phyloP scores from a whole-genome alignment of 345 rosid species.

The Cochlearia excelsa region DNA sequence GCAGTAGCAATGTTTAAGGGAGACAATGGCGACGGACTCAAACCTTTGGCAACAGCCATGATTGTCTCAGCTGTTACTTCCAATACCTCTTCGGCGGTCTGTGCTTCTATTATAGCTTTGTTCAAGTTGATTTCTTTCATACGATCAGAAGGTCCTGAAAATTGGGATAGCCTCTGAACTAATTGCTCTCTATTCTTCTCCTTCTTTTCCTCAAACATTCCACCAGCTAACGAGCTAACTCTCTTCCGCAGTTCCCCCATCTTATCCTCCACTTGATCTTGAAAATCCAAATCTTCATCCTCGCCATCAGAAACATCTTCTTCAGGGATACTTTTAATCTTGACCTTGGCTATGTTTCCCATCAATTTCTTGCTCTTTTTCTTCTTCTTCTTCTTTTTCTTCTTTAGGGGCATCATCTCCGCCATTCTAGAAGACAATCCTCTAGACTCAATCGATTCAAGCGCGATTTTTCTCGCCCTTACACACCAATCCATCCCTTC shows the following conservation, averaged over 20 bases:
- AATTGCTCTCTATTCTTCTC: slow-evolving; percentile 61
- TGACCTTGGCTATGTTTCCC: slow-evolving; percentile 33
- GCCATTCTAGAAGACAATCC: slow-evolving; percentile 55
- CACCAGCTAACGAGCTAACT: slow-evolving; percentile 58
- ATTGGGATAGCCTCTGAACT: slow-evolving; percentile 63
- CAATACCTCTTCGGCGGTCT: slow-evolving; percentile 74
- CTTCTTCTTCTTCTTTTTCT: slow-evolving; percentile 62
- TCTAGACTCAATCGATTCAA: slow-evolving; percentile 69
- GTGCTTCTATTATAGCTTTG: slow-evolving; percentile 69
- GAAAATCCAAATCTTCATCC: slow-evolving; percentile 38
- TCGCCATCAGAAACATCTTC: slow-evolving; percentile 42
- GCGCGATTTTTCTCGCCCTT: slow-evolving; percentile 72
- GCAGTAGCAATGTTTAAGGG: slow-evolving; percentile 85
- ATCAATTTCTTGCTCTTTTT: slow-evolving; percentile 43
- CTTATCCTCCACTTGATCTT: slow-evolving; percentile 35
- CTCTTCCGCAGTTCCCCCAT: slow-evolving; percentile 39
- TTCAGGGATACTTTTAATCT: slow-evolving; percentile 37
- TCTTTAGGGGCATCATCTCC: slow-evolving; percentile 50
- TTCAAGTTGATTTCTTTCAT: slow-evolving; percentile 75
- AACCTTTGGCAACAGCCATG: slow-evolving; percentile 78
- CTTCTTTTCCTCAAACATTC: slow-evolving; percentile 69
- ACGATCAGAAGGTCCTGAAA: slow-evolving; percentile 73
- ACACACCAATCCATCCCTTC: slow-evolving; percentile 94
- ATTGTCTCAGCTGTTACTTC: slow-evolving; percentile 66
- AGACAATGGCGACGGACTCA: slow-evolving; percentile 83